Conservation (phyloP, 2,329 filamentous ascomycete genomes). For the Fusarium nodosum region DNA sequence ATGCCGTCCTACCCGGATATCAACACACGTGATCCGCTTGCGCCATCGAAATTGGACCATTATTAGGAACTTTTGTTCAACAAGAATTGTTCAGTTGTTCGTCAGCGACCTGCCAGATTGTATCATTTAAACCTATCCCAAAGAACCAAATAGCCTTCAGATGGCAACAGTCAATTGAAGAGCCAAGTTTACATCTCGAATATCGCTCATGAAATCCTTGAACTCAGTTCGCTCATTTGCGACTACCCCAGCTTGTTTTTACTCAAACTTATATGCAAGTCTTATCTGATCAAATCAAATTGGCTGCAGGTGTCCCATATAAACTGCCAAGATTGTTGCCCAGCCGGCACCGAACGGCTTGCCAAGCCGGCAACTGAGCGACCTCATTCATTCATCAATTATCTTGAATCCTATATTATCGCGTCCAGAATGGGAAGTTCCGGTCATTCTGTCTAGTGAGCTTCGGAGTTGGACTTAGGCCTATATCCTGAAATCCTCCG, state of each 20-base stretch:
- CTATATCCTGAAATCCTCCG: too few species aligned
- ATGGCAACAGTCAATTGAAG: not conserved
- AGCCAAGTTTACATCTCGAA: not conserved
- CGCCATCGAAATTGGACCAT: slow-evolving; percentile 10
- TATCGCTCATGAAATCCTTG: too few species aligned
- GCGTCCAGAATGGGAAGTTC: not conserved
- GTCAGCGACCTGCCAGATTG: slow-evolving; percentile 21
- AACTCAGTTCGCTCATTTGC: not conserved
- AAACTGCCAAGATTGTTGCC: not conserved
- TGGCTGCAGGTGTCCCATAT: not conserved
- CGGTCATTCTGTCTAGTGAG: too few species aligned
- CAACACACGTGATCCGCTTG: slow-evolving; percentile 9
- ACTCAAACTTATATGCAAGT: not conserved
- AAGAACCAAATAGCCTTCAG: not conserved
- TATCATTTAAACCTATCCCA: not conserved
- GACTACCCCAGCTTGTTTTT: not conserved
- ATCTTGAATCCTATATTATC: not conserved
- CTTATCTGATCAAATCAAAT: not conserved
- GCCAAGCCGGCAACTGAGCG: not conserved
- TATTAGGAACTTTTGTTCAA: slow-evolving; percentile 29
- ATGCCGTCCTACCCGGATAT: slow-evolving; percentile 25
- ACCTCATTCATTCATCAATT: not conserved
- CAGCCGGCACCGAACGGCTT: slow-evolving; percentile 9
- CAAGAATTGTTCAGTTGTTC: slow-evolving; percentile 6
- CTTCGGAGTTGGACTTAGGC: too few species aligned